Conservation (phyloP, 257 asterid species). For the Cinchona pubescens region DNA sequence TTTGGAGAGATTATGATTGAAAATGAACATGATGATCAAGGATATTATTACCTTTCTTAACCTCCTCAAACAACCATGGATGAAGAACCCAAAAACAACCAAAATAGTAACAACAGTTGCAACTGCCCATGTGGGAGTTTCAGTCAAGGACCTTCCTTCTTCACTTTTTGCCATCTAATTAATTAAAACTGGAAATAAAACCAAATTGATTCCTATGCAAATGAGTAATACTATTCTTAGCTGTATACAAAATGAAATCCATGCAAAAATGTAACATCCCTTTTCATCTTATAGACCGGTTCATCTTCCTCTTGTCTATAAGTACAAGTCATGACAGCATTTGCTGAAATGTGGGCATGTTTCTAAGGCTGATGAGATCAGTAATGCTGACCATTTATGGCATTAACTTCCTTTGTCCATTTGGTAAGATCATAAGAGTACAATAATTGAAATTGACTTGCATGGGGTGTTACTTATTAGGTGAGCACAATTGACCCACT, state of each 20-base stretch:
- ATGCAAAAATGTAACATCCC: neutral
- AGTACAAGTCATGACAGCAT: neutral
- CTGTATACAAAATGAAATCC: neutral
- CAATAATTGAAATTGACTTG: conserved; percentile 11
- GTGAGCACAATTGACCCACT: conserved; percentile 30
- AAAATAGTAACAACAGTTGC: conserved; percentile 35
- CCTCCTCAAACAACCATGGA: conserved; percentile 35
- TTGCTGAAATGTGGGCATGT: neutral
- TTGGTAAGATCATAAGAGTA: neutral
- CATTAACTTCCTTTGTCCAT: conserved; percentile 9
- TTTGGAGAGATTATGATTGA: too few relatives aligned
- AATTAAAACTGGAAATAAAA: neutral
- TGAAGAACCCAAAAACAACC: conserved; percentile 36
- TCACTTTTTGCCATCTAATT: conserved; percentile 28
- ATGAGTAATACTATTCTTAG: neutral
- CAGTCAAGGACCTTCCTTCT: conserved; percentile 34
- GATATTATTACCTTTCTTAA: conserved; percentile 28
- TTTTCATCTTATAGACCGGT: neutral
- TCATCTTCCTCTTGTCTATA: neutral
- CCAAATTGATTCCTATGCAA: neutral
- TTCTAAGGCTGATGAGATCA: neutral
- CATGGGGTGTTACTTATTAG: conserved; percentile 26
- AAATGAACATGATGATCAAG: neutral
- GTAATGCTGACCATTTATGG: conserved; percentile 14
- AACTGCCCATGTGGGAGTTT: conserved; percentile 51